These are phyloP conservation scores for Metschnikowia arizonensis DNA, from an alignment of 805 yeast genomes.

Conservation along the genomic window DNA sequence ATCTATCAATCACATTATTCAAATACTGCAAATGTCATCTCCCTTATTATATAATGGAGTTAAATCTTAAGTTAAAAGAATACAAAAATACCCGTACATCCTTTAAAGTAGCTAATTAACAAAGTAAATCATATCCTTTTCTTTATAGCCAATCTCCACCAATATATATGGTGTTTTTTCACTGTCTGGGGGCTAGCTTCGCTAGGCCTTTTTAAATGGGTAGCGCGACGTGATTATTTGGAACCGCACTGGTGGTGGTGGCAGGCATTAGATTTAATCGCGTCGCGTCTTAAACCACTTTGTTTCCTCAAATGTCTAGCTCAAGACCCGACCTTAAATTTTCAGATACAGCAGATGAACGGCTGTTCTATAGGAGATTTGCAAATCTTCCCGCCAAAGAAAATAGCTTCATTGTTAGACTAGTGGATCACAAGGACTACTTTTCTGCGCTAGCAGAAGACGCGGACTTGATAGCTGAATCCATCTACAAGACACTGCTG, in stretches of 20 bases:
- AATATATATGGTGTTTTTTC: too few species aligned
- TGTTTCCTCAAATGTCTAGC: slow-evolving; percentile 29
- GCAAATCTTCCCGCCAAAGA: slow-evolving; percentile 47
- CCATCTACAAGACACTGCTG: slow-evolving; percentile 76
- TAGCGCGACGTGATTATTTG: not conserved
- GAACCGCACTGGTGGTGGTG: not conserved
- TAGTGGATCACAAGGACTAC: slow-evolving; percentile 79
- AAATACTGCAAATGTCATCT: too few species aligned
- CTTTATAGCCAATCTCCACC: not conserved
- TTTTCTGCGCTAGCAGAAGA: slow-evolving; percentile 71
- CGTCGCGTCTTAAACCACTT: slow-evolving; percentile 8
- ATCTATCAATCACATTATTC: too few species aligned
- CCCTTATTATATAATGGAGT: too few species aligned
- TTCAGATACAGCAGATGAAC: slow-evolving; percentile 40
- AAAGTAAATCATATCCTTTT: too few species aligned
- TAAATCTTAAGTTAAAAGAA: too few species aligned
- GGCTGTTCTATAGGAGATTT: slow-evolving; percentile 42
- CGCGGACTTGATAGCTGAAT: slow-evolving; percentile 78
- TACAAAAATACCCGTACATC: too few species aligned
- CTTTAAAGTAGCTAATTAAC: too few species aligned
- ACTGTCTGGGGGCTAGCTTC: too few species aligned
- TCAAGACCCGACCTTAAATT: slow-evolving; percentile 45
- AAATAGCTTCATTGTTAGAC: slow-evolving; percentile 48
- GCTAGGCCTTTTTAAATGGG: not conserved
- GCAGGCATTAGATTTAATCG: not conserved